These are phyloP conservation scores for Fragosphaeria purpurea DNA, from an alignment of 2,329 filamentous ascomycete genomes.

Conservation along the genomic window DNA sequence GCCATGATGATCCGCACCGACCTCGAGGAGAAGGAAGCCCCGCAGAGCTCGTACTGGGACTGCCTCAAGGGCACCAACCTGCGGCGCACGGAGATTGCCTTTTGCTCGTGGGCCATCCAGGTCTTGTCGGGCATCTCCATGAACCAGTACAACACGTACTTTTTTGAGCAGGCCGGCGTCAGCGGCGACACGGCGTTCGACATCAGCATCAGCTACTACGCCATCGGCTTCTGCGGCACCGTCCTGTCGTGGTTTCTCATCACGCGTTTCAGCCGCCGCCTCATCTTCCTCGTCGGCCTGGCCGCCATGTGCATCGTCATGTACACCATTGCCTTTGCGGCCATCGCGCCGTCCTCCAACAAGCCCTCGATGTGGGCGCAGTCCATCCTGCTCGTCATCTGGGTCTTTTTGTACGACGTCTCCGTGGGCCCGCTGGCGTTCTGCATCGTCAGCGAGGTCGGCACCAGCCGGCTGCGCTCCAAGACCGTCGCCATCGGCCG, in stretches of 20 bases:
- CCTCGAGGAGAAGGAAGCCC: conserved; percentile 37
- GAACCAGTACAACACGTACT: conserved; percentile 11
- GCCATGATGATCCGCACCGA: conserved; percentile 47
- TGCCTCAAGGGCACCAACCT: conserved; percentile 34
- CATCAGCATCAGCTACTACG: conserved; percentile 10
- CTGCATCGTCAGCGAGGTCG: conserved; percentile 3
- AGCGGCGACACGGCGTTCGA: conserved; percentile 11
- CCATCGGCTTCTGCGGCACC: conserved; percentile 6
- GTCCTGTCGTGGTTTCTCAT: conserved; percentile 1
- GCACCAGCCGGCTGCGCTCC: conserved; percentile 4
- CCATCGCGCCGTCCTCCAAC: not conserved
- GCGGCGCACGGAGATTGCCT: conserved; percentile 21
- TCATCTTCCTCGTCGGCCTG: conserved; percentile 2
- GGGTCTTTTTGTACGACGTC: conserved; percentile 3
- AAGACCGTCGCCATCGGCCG: conserved; percentile 4
- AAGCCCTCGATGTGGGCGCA: not conserved
- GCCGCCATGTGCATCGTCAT: too few species aligned
- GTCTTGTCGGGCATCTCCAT: conserved; percentile 11
- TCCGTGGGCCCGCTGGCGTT: conserved; percentile 2
- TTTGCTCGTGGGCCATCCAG: conserved; percentile 10
- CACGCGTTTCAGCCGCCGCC: conserved; percentile 5
- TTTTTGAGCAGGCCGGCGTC: conserved; percentile 14
- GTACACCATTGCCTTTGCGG: not conserved
- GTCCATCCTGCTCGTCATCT: conserved; percentile 1
- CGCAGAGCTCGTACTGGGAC: conserved; percentile 34